A percentile compares a stretch with the other conserved stretches of the same genome.
These are phyloP conservation scores for Tetrahymena elliotti DNA, from an alignment of 73 alveolate species.

Conservation along the genomic window DNA sequence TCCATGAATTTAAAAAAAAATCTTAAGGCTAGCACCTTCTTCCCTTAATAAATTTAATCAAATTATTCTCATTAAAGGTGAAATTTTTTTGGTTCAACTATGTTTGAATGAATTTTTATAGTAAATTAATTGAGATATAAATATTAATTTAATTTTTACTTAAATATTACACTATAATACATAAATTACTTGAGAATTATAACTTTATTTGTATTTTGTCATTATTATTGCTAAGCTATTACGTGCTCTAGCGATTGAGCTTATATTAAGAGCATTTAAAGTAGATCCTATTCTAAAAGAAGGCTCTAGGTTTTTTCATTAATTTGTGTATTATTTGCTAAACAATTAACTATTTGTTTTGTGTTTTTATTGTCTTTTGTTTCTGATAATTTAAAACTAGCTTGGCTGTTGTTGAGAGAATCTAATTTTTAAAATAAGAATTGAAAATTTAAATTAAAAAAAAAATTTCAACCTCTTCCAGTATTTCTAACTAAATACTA, in stretches of 20 bases:
- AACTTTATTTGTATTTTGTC: background rate
- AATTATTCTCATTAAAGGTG: no score
- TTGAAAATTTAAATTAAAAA: background rate
- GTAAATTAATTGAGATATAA: no score
- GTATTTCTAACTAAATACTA: background rate
- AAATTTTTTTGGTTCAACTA: no score
- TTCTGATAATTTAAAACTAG: background rate
- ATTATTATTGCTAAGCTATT: background rate
- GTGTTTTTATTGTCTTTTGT: background rate
- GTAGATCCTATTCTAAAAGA: background rate
- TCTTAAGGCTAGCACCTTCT: no score
- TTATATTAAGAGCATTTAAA: background rate
- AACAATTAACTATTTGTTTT: background rate
- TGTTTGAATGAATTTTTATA: no score
- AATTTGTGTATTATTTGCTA: background rate
- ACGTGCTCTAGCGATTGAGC: background rate
- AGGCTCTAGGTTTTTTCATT: background rate
- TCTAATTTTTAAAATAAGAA: background rate
- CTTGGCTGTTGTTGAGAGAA: background rate
- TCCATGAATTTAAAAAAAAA: no score
- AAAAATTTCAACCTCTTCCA: background rate
- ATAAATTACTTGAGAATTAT: background rate
- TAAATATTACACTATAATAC: no score
- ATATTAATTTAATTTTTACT: no score
- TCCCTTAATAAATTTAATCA: no score